These are phyloP conservation scores for Evernia prunastri DNA, from an alignment of 495 filamentous ascomycete genomes.

Conservation along the genomic window DNA sequence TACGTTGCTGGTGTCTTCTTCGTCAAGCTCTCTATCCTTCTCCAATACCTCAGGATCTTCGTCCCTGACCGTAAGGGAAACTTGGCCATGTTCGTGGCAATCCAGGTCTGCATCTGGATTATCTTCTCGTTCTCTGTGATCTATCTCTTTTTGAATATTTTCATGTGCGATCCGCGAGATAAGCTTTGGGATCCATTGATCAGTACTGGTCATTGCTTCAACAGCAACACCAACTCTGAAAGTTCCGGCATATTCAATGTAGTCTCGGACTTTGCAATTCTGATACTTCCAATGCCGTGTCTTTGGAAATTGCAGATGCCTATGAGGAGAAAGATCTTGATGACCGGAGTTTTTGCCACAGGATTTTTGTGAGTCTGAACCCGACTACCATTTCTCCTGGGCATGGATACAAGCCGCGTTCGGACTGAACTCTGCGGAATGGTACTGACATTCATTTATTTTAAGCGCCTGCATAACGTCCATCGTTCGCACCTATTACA, in stretches of 20 bases:
- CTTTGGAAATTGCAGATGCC: conserved; percentile 23
- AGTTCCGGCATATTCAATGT: conserved; percentile 21
- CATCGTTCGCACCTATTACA: conserved; percentile 19
- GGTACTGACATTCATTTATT: background rate
- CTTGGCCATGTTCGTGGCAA: conserved; percentile 13
- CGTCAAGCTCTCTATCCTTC: conserved; percentile 21
- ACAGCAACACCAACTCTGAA: conserved; percentile 27
- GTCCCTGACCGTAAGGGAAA: conserved; percentile 16
- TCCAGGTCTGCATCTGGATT: conserved; percentile 18
- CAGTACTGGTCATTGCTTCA: conserved; percentile 35
- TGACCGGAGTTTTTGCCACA: conserved; percentile 17
- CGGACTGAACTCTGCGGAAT: no score
- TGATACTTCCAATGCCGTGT: conserved; percentile 14
- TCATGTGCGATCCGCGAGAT: conserved; percentile 32
- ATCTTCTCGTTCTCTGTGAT: conserved; percentile 14
- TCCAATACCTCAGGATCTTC: conserved; percentile 24
- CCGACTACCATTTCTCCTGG: no score
- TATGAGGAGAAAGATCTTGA: conserved; percentile 3
- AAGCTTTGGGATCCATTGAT: conserved; percentile 34
- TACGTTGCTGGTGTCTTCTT: conserved; percentile 14
- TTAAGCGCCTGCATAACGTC: conserved; percentile 21
- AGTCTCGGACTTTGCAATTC: no score
- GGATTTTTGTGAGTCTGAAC: conserved; percentile 20
- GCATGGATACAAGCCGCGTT: no score
- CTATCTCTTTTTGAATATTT: background rate